Evolutionary conservation across 2,329 filamentous ascomycete genomes (phyloP).

Genomic region (Hypoxylon sp.): DNA sequence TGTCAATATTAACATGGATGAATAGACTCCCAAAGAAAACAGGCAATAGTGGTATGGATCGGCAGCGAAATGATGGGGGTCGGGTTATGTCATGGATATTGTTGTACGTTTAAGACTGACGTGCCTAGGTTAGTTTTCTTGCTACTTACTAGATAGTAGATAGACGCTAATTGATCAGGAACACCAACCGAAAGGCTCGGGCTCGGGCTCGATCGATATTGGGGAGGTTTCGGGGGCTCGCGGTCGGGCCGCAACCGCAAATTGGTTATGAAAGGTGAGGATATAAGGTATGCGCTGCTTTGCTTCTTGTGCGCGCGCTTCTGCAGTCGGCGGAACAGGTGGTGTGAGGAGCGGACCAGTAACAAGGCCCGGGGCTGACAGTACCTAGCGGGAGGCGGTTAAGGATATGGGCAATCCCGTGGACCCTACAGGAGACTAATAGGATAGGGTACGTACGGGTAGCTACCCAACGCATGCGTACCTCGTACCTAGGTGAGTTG

Average conservation of each 20-base stretch:
- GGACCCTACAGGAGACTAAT: constrained; percentile 13
- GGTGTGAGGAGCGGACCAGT: constrained; percentile 33
- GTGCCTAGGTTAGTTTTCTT: constrained; percentile 20
- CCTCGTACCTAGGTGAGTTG: constrained; percentile 38
- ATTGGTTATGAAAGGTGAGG: constrained; percentile 15
- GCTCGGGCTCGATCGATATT: constrained; percentile 14
- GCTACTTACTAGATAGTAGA: constrained; percentile 25
- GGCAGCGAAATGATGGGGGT: constrained; percentile 27
- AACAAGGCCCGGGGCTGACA: constrained; percentile 18
- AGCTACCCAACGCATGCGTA: constrained; percentile 35
- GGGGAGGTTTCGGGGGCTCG: constrained; percentile 15
- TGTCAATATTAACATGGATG: constrained; percentile 42
- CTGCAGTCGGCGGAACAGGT: constrained; percentile 30
- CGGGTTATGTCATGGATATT: constrained; percentile 26
- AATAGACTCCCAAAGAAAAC: constrained; percentile 20
- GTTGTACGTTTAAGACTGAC: constrained; percentile 37
- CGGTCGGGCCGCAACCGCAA: constrained; percentile 38
- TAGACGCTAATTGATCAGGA: constrained; percentile 13
- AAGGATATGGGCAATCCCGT: constrained; percentile 22
- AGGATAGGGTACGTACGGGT: constrained; percentile 20
- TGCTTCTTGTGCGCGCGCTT: constrained; percentile 4
- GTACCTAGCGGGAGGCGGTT: constrained; percentile 14
- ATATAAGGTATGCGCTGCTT: constrained; percentile 25
- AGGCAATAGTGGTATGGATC: constrained; percentile 36
- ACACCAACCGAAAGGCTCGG: constrained; percentile 7